A percentile compares a stretch with the other conserved stretches of the same genome.
Conservation (phyloP, 106 monocot genomes). For the Acanthochlamys bracteata region DNA sequence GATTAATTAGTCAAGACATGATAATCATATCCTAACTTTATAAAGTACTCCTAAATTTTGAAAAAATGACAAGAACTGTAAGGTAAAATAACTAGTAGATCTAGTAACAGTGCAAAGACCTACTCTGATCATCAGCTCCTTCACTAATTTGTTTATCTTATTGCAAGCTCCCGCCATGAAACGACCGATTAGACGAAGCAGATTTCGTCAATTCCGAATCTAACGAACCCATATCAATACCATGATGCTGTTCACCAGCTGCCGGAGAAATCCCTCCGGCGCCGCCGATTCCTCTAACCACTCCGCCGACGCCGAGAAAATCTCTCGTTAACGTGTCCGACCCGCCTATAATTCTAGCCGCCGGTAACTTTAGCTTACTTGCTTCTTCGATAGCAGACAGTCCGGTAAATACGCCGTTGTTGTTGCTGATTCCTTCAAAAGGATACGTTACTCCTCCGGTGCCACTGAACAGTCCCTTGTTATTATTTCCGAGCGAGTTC, state of each 20-base stretch:
- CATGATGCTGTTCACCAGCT: conserved; percentile 28
- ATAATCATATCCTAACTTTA: too few species aligned
- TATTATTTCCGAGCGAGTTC: conserved; percentile 58
- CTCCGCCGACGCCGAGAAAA: conserved; percentile 35
- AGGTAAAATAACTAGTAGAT: too few species aligned
- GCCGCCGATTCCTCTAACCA: conserved; percentile 16
- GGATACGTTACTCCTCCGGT: background rate
- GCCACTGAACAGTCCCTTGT: conserved; percentile 16
- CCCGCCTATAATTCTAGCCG: background rate
- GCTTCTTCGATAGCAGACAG: background rate
- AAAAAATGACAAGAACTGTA: too few species aligned
- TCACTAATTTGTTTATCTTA: background rate
- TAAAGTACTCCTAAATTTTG: too few species aligned
- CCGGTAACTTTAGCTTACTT: background rate
- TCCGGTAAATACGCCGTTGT: conserved; percentile 14
- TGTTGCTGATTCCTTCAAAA: background rate
- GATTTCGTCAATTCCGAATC: conserved; percentile 19
- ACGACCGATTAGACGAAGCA: conserved; percentile 3
- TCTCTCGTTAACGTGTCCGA: conserved; percentile 30
- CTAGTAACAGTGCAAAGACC: too few species aligned
- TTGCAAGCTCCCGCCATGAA: conserved; percentile 5
- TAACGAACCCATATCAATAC: conserved; percentile 13
- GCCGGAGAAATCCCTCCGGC: conserved; percentile 18
- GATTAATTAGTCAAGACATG: too few species aligned
- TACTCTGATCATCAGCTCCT: too few species aligned